phyloP scores from a whole-genome alignment of 1,284 basidiomycete species.

The Ustilago crameri region DNA sequence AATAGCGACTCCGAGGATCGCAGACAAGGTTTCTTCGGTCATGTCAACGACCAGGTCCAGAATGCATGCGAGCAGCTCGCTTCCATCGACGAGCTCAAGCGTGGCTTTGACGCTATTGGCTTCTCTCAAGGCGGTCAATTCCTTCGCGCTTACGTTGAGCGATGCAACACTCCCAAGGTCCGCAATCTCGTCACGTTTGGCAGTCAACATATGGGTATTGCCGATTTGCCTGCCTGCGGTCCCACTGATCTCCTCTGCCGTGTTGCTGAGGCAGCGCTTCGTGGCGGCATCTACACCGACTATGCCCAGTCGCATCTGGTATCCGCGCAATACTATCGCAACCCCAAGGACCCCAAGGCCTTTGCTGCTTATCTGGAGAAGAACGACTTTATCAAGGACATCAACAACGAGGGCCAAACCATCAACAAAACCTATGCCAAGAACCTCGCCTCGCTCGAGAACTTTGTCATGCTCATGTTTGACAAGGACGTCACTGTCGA shows the following conservation, averaged over 20 bases:
- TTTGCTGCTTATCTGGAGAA: slow-evolving; percentile 77
- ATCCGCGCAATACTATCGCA: slow-evolving; percentile 92
- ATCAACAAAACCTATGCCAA: slow-evolving; percentile 60
- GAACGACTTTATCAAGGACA: slow-evolving; percentile 72
- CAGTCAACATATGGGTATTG: slow-evolving; percentile 73
- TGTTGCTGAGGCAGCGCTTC: slow-evolving; percentile 78
- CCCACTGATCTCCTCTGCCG: slow-evolving; percentile 73
- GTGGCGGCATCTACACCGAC: slow-evolving; percentile 79
- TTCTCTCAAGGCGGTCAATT: slow-evolving; percentile 77
- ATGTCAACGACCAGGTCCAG: slow-evolving; percentile 79
- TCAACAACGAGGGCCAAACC: slow-evolving; percentile 66
- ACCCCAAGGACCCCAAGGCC: slow-evolving; percentile 74
- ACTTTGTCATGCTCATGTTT: slow-evolving; percentile 68
- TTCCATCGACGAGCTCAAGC: slow-evolving; percentile 76
- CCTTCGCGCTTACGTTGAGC: slow-evolving; percentile 86
- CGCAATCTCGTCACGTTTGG: slow-evolving; percentile 78
- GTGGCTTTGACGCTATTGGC: slow-evolving; percentile 71
- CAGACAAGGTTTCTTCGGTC: slow-evolving; percentile 81
- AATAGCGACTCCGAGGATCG: slow-evolving; percentile 78
- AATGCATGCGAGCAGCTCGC: slow-evolving; percentile 77
- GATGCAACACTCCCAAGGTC: slow-evolving; percentile 74
- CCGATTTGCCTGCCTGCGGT: slow-evolving; percentile 80
- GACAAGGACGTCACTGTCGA: slow-evolving; percentile 61
- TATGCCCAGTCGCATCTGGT: slow-evolving; percentile 64
- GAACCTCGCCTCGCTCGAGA: slow-evolving; percentile 59